These are phyloP conservation scores for Stagonosporopsis vannaccii DNA, from an alignment of 2,329 filamentous ascomycete species.

Conservation along the genomic window DNA sequence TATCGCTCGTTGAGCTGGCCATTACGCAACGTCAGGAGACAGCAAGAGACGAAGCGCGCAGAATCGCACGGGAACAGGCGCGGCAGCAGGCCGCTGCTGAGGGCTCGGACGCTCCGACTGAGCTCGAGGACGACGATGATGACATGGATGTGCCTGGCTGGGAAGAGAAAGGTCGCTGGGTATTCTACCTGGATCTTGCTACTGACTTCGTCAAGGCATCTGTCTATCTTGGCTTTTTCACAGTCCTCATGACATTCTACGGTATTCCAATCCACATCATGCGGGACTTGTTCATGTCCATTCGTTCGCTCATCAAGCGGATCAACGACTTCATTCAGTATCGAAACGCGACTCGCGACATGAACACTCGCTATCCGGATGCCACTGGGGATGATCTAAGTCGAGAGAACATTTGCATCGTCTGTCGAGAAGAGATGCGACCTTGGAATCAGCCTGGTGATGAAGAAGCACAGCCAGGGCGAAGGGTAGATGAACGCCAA, in stretches of 20 bases:
- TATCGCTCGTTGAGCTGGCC: conserved; percentile 78
- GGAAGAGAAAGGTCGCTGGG: conserved; percentile 93
- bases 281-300: conserved; percentile 92
- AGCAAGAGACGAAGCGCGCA: conserved; percentile 59
- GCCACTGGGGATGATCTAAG: conserved; percentile 85
- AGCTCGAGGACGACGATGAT: conserved; percentile 79
- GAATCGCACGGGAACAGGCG: conserved; percentile 67
- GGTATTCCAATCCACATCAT: conserved; percentile 97
- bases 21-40: conserved; percentile 78
- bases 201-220: conserved; percentile 90
- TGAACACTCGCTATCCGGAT: conserved; percentile 90
- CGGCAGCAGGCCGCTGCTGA: conserved; percentile 62
- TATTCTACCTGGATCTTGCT: conserved; percentile 84
- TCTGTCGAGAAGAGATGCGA: conserved; percentile 95
- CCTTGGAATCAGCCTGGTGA: conserved; percentile 69
- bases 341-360: conserved; percentile 88
- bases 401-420: conserved; percentile 93
- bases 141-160: conserved; percentile 95
- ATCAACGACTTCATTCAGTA: conserved; percentile 90
- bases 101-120: conserved; percentile 46
- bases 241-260: conserved; percentile 91
- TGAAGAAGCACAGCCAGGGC: conserved; percentile 47
- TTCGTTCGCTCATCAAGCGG: conserved; percentile 87
- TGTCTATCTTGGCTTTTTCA: conserved; percentile 91
- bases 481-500: conserved; percentile 75